phyloP scores from a whole-genome alignment of 2,329 filamentous ascomycete species.

The Ophiostoma sp. region DNA sequence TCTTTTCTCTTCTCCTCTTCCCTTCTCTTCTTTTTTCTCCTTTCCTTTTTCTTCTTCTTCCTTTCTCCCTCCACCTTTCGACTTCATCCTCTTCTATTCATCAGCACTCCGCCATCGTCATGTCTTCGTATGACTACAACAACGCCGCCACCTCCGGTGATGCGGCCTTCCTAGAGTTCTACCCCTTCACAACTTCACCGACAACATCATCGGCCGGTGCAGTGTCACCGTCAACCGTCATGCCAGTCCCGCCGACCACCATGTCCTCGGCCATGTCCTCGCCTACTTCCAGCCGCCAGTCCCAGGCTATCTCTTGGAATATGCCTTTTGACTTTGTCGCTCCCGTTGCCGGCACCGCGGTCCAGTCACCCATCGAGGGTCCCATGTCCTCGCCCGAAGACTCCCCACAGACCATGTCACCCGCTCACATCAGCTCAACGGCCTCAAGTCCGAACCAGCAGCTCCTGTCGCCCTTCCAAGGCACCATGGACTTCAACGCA shows the following conservation, averaged over 20 bases:
- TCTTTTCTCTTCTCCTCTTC: constrained; percentile 1
- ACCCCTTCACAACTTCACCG: constrained; percentile 36
- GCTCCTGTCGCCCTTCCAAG: constrained; percentile 52
- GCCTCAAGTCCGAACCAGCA: constrained; percentile 51
- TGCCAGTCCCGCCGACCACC: constrained; percentile 36
- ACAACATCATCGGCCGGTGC: constrained; percentile 31
- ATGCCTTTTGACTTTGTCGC: constrained; percentile 48
- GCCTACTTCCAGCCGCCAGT: constrained; percentile 33
- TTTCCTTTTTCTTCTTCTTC: not conserved
- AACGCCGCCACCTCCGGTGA: constrained; percentile 46
- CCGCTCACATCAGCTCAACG: constrained; percentile 42
- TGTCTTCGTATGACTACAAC: constrained; percentile 24
- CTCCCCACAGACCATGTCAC: constrained; percentile 43
- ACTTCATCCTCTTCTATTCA: constrained; percentile 7
- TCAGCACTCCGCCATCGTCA: constrained; percentile 15
- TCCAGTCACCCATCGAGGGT: constrained; percentile 38
- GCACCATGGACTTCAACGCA: constrained; percentile 45
- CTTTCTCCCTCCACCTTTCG: constrained; percentile 1
- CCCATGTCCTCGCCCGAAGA: constrained; percentile 50
- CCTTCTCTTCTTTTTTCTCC: constrained; percentile 1
- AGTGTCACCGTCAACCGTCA: constrained; percentile 31
- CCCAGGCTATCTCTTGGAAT: constrained; percentile 42
- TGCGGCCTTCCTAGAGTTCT: constrained; percentile 52
- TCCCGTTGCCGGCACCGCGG: constrained; percentile 30
- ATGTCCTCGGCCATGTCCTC: constrained; percentile 36